Conservation (phyloP, 139 green algal species). For the Chlorella vulgaris region DNA sequence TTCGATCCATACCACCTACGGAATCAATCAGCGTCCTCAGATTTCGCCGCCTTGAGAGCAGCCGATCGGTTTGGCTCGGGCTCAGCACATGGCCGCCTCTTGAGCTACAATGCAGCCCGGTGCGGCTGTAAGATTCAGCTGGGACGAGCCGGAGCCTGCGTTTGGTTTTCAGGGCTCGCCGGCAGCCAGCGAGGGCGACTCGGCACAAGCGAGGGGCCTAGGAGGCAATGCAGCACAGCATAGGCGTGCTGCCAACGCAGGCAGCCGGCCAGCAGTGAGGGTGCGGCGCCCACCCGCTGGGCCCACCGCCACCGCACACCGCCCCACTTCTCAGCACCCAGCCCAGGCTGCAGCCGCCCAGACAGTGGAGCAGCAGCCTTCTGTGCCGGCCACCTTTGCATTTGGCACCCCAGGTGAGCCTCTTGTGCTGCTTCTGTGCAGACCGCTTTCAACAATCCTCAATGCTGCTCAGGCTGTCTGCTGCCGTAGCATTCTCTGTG, state of each 20-base stretch:
- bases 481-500: too few species aligned
- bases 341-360: neutral
- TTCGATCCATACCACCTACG: too few species aligned
- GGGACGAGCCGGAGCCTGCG: neutral
- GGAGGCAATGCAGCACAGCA: neutral
- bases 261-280: neutral
- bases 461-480: neutral
- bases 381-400: neutral
- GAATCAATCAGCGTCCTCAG: too few species aligned
- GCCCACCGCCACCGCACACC: neutral
- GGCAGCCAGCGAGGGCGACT: neutral
- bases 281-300: neutral
- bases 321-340: neutral
- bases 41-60: too few species aligned
- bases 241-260: neutral
- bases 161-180: neutral
- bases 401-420: constrained; percentile 11
- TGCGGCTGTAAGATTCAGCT: neutral
- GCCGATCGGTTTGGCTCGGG: too few species aligned
- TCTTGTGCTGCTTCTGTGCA: neutral
- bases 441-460: neutral
- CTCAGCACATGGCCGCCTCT: too few species aligned
- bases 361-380: neutral
- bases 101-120: neutral
- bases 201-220: neutral